Evolutionary conservation across 2,329 filamentous ascomycete species (phyloP).

Genomic region (Leptographium wingfieldii): DNA sequence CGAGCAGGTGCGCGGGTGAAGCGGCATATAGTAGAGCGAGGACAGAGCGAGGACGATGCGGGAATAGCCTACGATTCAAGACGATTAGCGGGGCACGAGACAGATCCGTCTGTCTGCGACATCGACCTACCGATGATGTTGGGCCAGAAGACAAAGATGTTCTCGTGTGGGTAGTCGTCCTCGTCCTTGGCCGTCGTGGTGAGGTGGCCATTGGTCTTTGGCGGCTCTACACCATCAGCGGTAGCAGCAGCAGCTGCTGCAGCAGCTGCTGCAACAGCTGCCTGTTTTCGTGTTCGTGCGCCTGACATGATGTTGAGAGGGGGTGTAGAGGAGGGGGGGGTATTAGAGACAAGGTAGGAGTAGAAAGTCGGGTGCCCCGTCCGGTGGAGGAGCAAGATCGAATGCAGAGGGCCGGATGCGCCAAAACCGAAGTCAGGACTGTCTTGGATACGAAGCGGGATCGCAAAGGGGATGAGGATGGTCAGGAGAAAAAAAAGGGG

Average conservation of each 20-base stretch:
- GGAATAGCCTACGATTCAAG: conserved; percentile 46
- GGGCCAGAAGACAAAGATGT: conserved; percentile 71
- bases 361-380: not conserved
- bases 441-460: not conserved
- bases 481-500: not conserved
- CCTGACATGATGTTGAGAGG: conserved; percentile 14
- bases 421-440: no score
- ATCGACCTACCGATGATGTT: conserved; percentile 58
- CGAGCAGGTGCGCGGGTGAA: conserved; percentile 92
- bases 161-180: conserved; percentile 40
- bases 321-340: no score
- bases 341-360: no score
- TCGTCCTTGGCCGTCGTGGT: conserved; percentile 25
- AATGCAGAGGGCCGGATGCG: no score
- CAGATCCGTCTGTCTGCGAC: no score
- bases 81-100: no score
- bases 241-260: conserved; percentile 13
- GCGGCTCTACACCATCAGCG: not conserved
- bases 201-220: conserved; percentile 25
- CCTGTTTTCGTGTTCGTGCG: conserved; percentile 17
- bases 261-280: conserved; percentile 16
- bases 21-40: conserved; percentile 97
- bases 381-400: not conserved
- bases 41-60: conserved; percentile 73
- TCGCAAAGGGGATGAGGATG: not conserved